Evolutionary conservation across 2,329 filamentous ascomycete species (phyloP).

Genomic region (Lasiodiplodia sp.): DNA sequence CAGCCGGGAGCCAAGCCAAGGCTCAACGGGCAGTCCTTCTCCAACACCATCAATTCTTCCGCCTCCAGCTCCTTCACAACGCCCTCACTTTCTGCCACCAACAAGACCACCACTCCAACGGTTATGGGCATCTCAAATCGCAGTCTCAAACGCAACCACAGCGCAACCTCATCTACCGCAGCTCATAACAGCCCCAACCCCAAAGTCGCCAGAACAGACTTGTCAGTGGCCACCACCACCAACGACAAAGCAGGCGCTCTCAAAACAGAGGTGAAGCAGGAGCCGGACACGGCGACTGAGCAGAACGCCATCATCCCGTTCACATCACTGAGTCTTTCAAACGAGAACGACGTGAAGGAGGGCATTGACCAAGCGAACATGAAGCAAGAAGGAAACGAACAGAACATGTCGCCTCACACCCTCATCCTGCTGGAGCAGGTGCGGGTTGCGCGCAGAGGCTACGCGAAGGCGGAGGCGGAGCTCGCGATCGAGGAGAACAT

Average conservation of each 20-base stretch:
- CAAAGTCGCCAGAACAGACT: background rate
- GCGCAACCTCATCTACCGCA: background rate
- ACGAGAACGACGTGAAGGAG: background rate
- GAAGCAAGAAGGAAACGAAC: background rate
- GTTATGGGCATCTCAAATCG: background rate
- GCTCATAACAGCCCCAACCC: background rate
- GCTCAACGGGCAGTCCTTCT: background rate
- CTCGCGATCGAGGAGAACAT: background rate
- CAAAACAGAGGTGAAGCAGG: background rate
- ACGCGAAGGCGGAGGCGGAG: background rate
- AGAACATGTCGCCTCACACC: background rate
- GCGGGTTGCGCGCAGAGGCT: background rate
- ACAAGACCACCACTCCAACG: background rate
- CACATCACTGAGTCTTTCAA: too few relatives aligned
- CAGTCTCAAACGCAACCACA: slow-evolving; percentile 1
- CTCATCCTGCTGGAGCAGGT: slow-evolving; percentile 6
- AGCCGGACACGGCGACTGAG: background rate
- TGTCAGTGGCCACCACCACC: too few relatives aligned
- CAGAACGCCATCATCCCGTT: too few relatives aligned
- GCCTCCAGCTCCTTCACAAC: background rate
- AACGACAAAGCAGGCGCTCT: too few relatives aligned
- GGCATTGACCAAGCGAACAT: background rate
- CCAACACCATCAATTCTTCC: background rate
- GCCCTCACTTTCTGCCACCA: background rate
- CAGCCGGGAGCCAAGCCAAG: background rate